Evolutionary conservation across 2,329 filamentous ascomycete genomes (phyloP), one percentile per base, ranked within the genome.

Genomic region (Aspergillus melleus): DNA sequence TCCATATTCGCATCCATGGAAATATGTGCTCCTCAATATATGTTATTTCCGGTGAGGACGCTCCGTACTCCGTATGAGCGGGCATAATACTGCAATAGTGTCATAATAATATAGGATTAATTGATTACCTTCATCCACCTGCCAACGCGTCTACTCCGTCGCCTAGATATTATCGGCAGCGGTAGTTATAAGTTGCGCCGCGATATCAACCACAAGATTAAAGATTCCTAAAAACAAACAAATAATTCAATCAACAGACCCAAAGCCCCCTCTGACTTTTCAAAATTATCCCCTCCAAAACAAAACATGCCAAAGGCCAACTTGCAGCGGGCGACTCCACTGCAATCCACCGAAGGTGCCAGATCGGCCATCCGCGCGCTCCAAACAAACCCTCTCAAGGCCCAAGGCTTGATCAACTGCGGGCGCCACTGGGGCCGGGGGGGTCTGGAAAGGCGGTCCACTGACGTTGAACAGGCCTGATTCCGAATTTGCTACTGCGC

Each of bases 341-440:
- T 30, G 24, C 30, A 52, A 52, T 53, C 55, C 60, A 66, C 57
- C 54, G 55, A 61, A 61, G 59, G 59, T 66, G 64, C 64, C 62
- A 66, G 64, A 66, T 64, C 64, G 60, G 52, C 61, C 60, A 51
- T 58, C 60, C 55, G 55, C 55, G 26, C 54, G 30, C 56, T 49
- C 52, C 57, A 61, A 61, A 47, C 49, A 58, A 57, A 61, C 51
- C 61, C 59, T 56, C 55, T 49, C 51, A 62, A 52, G 53, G 19
- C 50, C 56, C 60, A 55, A 55, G 60, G 55, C 61, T 64, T 65
- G 63, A 63, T 64, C 58, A 60, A 63, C 57, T 57, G 64, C 60
- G 64, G 64, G 63, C 61, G 62, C 64, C 64, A 66, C 64, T 59
- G 54, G 49, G 60, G 56, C 59, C 52, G 58, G 62, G 62, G 62